Evolutionary conservation across 345 rosid genomes (phyloP), one percentile per base, ranked within the genome.

Genomic region (Syzygium grande): DNA sequence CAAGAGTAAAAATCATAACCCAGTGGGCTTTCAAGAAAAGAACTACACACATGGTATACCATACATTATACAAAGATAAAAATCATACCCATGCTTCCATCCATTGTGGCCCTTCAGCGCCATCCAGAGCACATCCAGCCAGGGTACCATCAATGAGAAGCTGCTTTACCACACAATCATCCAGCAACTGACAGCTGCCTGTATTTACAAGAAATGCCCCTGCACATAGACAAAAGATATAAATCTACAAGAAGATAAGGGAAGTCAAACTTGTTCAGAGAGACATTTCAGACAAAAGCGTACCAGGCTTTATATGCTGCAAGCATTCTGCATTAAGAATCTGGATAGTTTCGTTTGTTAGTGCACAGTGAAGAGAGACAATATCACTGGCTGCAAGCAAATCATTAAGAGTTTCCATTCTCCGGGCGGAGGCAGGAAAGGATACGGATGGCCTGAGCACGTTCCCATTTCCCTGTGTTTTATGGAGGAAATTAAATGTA

Each of bases 31-130:
- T 22, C 53, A 86, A 16, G 14, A 77, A 73, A 38, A 56, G 30
- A 61, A 59, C 78, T 61, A 4, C n/a, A 87, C 17, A 12, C 89
- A 87, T 49, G 15, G 29, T 41, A 63, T 41, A 63, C 55, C 52
- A 52, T 27, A 51, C 21, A 53, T 25, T 19, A 77, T 53, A 84
- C 59, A 89, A 43, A 84, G 52, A 84, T 52, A 88, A 73, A 58
- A 86, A 86, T 89, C 94, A 91, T 96, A 98, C 99, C 99, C 99
- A 97, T 86, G 99, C 99, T 95, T 98, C 99, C 99, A 98, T 97
- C 99, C 99, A 98, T 38, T 96, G 99, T 43, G 99, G 99, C 86
- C 99, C 99, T 93, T 98, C 99, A 85, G 94, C 98, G 86, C 99
- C 99, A 91, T 98, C 99, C 91, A 98, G 88, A 55, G 99, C 99